Conservation (phyloP, 179 eudicot genomes). For the Sideroxylon spinosum region DNA sequence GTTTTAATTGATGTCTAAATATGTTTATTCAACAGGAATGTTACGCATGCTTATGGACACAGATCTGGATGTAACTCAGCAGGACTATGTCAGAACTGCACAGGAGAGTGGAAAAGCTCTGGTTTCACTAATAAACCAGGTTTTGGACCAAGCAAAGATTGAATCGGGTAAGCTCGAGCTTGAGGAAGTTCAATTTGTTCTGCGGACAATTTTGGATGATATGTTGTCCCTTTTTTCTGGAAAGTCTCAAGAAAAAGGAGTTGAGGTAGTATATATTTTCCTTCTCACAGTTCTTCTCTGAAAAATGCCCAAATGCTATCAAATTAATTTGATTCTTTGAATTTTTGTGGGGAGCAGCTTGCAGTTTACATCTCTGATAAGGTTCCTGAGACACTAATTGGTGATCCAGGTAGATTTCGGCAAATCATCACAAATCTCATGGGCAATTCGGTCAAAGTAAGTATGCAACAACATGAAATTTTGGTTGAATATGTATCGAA, state of each 20-base stretch:
- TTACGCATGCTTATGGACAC: constrained; percentile 86
- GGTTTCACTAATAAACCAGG: constrained; percentile 75
- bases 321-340: not conserved
- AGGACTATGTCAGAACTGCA: constrained; percentile 85
- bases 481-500: not conserved
- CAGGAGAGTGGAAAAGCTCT: constrained; percentile 86
- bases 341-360: constrained; percentile 37
- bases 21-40: constrained; percentile 53
- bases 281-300: not conserved
- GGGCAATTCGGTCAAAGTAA: constrained; percentile 84
- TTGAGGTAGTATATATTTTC: constrained; percentile 53
- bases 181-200: constrained; percentile 65
- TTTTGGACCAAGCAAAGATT: constrained; percentile 85
- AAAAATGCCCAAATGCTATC: not conserved
- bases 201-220: constrained; percentile 66
- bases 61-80: constrained; percentile 66
- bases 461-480: constrained; percentile 13
- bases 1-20: not conserved
- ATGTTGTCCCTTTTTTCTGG: constrained; percentile 76
- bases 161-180: constrained; percentile 85
- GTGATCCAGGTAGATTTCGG: constrained; percentile 84
- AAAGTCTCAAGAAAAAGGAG: constrained; percentile 80
- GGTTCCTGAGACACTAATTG: constrained; percentile 59
- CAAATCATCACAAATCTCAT: constrained; percentile 81
- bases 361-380: constrained; percentile 62